These are phyloP conservation scores for Linum lewisii DNA, from an alignment of 345 rosid species.

Conservation along the genomic window DNA sequence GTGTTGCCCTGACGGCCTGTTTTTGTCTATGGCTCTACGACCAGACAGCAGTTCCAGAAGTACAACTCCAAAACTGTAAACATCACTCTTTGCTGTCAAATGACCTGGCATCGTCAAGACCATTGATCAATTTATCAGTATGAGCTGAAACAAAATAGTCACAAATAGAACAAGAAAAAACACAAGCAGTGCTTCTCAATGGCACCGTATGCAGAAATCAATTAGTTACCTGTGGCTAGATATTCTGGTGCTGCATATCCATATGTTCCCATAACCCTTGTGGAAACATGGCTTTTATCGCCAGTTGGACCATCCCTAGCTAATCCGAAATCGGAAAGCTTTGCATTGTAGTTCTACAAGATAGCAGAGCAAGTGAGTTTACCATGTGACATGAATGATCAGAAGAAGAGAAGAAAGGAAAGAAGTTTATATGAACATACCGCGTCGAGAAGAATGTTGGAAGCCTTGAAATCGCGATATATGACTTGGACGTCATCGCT, in stretches of 20 bases:
- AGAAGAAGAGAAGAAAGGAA: background rate
- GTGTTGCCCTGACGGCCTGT: conserved; percentile 10
- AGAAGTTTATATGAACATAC: conserved; percentile 3
- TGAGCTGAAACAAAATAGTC: no score
- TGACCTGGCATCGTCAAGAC: background rate
- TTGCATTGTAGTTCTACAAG: conserved; percentile 5
- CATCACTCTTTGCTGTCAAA: conserved; percentile 9
- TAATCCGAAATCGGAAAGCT: conserved; percentile 10
- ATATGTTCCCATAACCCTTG: conserved; percentile 11
- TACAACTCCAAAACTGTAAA: conserved; percentile 11
- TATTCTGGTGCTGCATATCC: conserved; percentile 13
- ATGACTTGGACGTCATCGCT: conserved; percentile 1
- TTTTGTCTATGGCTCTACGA: conserved; percentile 10
- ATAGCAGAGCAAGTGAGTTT: background rate
- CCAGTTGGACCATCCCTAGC: conserved; percentile 13
- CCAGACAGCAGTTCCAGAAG: conserved; percentile 11
- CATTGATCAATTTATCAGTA: background rate
- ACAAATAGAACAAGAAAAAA: no score
- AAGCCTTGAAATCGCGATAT: conserved; percentile 10
- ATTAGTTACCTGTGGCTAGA: conserved; percentile 3
- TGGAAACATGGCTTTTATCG: conserved; percentile 10
- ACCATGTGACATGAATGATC: background rate
- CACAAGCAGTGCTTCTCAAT: background rate
- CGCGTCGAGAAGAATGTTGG: conserved; percentile 7
- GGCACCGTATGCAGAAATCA: background rate